A percentile compares a stretch with the other conserved stretches of the same genome.
Conservation (phyloP, 2,329 filamentous ascomycete species). For the Xylariaceae sp. region DNA sequence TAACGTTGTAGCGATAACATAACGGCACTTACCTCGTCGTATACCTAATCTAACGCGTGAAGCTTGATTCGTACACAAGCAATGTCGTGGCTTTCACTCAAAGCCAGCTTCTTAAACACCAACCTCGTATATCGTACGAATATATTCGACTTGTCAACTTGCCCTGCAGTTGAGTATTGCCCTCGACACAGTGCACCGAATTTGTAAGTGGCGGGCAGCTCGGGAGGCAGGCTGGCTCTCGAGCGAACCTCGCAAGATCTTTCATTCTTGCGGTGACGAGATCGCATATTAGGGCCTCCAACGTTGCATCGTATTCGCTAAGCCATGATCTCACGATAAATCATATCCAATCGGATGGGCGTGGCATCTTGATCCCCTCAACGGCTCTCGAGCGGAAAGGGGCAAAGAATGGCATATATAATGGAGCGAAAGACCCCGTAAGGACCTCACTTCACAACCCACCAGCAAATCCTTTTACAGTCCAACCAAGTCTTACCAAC, state of each 20-base stretch:
- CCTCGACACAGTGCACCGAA: neutral
- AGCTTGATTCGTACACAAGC: neutral
- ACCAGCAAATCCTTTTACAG: neutral
- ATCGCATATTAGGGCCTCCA: neutral
- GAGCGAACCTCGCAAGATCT: neutral
- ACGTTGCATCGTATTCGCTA: neutral
- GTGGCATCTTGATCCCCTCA: neutral
- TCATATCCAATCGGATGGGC: neutral
- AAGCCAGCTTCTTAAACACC: neutral
- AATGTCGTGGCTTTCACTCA: neutral
- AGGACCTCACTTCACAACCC: neutral
- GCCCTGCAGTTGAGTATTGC: neutral
- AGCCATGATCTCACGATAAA: neutral
- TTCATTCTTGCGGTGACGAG: neutral
- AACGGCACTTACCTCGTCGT: neutral
- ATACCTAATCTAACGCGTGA: neutral
- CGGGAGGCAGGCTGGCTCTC: neutral
- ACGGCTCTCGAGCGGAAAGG: neutral
- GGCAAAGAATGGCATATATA: slow-evolving; percentile 4
- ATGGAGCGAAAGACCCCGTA: neutral
- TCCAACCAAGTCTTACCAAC: neutral
- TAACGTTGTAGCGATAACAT: neutral
- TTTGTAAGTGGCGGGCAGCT: neutral
- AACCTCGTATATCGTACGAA: neutral
- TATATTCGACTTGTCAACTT: neutral